Percentiles rank a stretch among this genome's conserved stretches.
Conservation (phyloP, 148 eudicot species). For the Selenicereus undatus region DNA sequence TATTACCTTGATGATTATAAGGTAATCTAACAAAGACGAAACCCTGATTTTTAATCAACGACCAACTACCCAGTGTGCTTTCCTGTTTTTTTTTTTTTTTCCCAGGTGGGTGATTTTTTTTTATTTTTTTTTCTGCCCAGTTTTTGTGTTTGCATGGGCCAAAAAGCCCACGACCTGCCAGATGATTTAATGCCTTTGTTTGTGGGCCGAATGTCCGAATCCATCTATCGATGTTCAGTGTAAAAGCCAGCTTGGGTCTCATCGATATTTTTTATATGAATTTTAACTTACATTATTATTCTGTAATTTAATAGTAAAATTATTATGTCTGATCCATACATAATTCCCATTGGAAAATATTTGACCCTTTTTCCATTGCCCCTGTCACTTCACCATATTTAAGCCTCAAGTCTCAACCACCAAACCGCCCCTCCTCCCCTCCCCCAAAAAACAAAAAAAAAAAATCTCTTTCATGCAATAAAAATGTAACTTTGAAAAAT, state of each 20-base stretch:
- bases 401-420: not conserved
- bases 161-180: not conserved
- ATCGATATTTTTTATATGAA: too few species aligned
- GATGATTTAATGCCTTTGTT: not conserved
- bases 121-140: not conserved
- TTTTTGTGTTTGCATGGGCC: not conserved
- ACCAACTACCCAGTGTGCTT: not conserved
- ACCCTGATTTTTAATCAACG: not conserved
- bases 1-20: not conserved
- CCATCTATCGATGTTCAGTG: not conserved
- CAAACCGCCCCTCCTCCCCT: not conserved
- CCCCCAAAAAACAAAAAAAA: not conserved
- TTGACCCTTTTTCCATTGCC: not conserved
- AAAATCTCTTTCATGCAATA: too few species aligned
- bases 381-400: not conserved
- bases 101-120: not conserved
- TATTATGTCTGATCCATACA: too few species aligned
- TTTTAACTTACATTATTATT: too few species aligned
- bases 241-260: too few species aligned
- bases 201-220: not conserved
- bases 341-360: not conserved
- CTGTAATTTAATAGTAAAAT: too few species aligned
- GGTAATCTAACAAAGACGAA: not conserved
- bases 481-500: too few species aligned
- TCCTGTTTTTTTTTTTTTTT: too few species aligned